phyloP scores from a whole-genome alignment of 2,329 filamentous ascomycete genomes.

The Sordariomycetes sp. region DNA sequence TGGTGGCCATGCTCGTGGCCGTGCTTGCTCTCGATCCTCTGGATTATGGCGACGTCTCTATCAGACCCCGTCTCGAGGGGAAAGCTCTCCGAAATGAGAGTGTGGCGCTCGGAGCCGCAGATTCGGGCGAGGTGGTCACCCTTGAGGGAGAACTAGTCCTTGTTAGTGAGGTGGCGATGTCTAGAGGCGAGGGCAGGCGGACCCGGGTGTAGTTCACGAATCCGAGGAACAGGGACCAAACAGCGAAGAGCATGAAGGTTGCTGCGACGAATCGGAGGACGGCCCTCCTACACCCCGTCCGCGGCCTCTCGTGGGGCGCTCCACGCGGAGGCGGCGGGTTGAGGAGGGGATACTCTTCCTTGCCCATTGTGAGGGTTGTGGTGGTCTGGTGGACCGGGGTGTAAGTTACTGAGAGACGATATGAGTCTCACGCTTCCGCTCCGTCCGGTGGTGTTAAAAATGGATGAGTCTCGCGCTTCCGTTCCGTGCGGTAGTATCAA shows the following conservation, averaged over 20 bases:
- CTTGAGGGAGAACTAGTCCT: not conserved
- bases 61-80: not conserved
- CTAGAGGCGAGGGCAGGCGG: not conserved
- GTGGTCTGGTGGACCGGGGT: not conserved
- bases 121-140: not conserved
- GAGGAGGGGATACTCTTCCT: not conserved
- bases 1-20: not conserved
- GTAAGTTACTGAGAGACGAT: not conserved
- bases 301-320: not conserved
- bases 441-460: not conserved
- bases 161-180: not conserved
- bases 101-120: not conserved
- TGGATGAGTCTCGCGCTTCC: not conserved
- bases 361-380: not conserved
- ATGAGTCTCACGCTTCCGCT: not conserved
- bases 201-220: not conserved
- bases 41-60: not conserved
- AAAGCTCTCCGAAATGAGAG: not conserved
- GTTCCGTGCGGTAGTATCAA: not conserved
- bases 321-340: not conserved
- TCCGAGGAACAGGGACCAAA: not conserved
- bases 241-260: not conserved
- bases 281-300: not conserved
- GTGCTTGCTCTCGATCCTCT: not conserved
- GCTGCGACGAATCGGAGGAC: not conserved